Evolutionary conservation across 345 rosid species (phyloP), one percentile per base, ranked within the genome.

Genomic region (Draba incana): DNA sequence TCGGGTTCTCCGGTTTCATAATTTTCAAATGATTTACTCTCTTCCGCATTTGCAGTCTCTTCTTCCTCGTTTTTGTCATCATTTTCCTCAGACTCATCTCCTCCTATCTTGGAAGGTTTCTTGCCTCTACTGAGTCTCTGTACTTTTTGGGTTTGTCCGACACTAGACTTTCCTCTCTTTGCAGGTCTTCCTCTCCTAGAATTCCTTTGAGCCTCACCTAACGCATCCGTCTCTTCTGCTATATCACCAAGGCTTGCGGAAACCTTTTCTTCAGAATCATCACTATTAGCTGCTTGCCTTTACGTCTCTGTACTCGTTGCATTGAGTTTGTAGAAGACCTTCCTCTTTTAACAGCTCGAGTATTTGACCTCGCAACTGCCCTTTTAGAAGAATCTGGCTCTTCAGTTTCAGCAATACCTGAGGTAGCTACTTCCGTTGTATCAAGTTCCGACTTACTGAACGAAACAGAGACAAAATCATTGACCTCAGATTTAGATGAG

Each of bases 11-110:
- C n/a, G n/a, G n/a, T 67, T 70, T 70, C 81, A n/a, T 62, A n/a
- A 42, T 51, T 66, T 65, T 37, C 72, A 62, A 47, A 31, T 45
- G 68, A 41, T 61, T 9, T 25, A 23, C 37, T 38, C 62, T 69
- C 79, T n/a, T n/a, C n/a, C 61, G 58, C 62, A 0, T 27, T 51
- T 7, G 41, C 51, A 23, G 54, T 13, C 35, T 16, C 73, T 35
- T 35, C 38, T 7, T 35, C 38, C 3, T 27, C 7, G 5, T 35
- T 37, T 6, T 51, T 68, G 33, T 77, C 82, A 41, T 61, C 62
- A 50, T 78, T 75, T 75, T 80, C 92, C 60, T 83, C 94, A 10
- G 89, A 77, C 42, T 64, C 81, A 30, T 84, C 67, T 62, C 76
- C 84, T 9, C 58, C 70, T 69, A 88, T 72, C 83, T 86, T 86